Evolutionary conservation across 306 rosid species (phyloP), one percentile per base, ranked within the genome.

Genomic region (Astragalus glycyphyllos): DNA sequence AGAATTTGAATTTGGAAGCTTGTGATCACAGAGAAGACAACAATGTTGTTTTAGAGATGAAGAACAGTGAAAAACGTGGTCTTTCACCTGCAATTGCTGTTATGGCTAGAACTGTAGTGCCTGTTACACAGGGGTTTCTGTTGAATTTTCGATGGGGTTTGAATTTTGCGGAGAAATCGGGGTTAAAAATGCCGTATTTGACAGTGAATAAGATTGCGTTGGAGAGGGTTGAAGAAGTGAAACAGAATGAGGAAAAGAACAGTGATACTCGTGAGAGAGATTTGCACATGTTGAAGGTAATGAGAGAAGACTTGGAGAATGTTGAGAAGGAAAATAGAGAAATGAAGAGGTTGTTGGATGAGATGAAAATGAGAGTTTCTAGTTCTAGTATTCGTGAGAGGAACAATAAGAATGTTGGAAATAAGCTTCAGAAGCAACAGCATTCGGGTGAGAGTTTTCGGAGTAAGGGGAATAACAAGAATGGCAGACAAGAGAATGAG

Each of bases 271-370:
- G 49, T 17, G 87, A 38, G 10, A 53, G 57, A 12, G 92, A 89
- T 61, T 70, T 77, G 82, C 79, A 86, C 23, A 3, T 85, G 77
- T 49, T 89, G 81, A 91, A 91, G 69, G 89, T 90, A 89, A 82
- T 86, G 92, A 81, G 67, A 46, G 77, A 64, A 51, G 96, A 91
- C 62, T 73, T 94, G 85, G 91, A 89, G 81, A 59, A 5, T 12
- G 75, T 86, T 59, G 95, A 87, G 74, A 84, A 81, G 71, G 96
- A 90, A 50, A 94, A 89, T 45, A 84, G 62, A 68, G 98, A 89
- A 68, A 78, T 90, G 89, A 86, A 86, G 84, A 67, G 65, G 17
- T 23, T 66, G 11, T 75, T 92, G 77, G 85, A 81, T 75, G 91
- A 86, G 58, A 77, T 86, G 78, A 86, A 72, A 77, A 20, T 50